These are phyloP conservation scores for Saccharomyces uvarum DNA, from an alignment of 1,139 yeast species.

Conservation along the genomic window DNA sequence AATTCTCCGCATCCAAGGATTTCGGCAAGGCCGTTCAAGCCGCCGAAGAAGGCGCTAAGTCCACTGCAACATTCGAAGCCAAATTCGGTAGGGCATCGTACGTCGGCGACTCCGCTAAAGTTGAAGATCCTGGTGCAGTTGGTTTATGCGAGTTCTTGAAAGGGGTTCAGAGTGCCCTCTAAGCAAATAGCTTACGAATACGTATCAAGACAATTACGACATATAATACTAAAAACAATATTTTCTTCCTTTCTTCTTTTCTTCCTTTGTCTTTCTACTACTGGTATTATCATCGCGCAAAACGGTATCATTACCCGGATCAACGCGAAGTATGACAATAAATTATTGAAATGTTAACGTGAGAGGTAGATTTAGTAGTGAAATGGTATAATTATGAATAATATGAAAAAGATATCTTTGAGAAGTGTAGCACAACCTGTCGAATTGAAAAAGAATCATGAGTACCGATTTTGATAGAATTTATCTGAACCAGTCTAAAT, in stretches of 20 bases:
- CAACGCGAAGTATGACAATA: background rate
- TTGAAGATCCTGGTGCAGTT: slow-evolving; percentile 93
- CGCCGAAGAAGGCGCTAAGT: slow-evolving; percentile 68
- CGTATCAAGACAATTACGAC: background rate
- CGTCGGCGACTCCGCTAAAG: slow-evolving; percentile 53
- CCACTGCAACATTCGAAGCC: slow-evolving; percentile 68
- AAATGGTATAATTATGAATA: background rate
- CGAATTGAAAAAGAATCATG: slow-evolving; percentile 16
- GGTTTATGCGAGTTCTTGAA: slow-evolving; percentile 63
- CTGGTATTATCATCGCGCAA: background rate
- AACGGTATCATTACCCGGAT: background rate
- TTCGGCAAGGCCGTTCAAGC: slow-evolving; percentile 55
- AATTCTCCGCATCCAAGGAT: slow-evolving; percentile 44
- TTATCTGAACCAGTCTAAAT: slow-evolving; percentile 76
- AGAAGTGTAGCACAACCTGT: background rate
- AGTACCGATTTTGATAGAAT: slow-evolving; percentile 68
- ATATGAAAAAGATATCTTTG: background rate
- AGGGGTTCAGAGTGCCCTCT: slow-evolving; percentile 35
- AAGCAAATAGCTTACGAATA: background rate
- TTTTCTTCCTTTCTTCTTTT: background rate
- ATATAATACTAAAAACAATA: background rate
- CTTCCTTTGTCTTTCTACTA: background rate
- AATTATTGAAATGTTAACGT: background rate
- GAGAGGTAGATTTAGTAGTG: background rate
- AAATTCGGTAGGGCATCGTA: slow-evolving; percentile 92